Base-by-base conservation (phyloP, 495 filamentous ascomycete species). In the Xylaria curta region DNA sequence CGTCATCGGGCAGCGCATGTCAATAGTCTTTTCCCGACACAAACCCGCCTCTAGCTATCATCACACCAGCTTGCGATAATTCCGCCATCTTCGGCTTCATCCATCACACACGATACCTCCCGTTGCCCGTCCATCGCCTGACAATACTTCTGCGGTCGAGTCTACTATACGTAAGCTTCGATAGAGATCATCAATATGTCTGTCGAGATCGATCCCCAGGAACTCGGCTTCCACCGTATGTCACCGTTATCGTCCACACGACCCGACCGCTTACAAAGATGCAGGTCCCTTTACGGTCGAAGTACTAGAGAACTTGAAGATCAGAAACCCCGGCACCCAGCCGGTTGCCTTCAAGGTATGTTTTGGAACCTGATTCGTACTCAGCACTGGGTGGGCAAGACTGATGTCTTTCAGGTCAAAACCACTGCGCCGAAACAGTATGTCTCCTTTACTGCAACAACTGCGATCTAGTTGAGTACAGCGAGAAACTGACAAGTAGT, bases 361-460 rank as follows among this genome's bases (percentile, higher is more conserved):
- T 53, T 70, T 59, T 71, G 21, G 63, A 72, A 42, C 26, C 26
- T 10, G 46, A 36, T 68, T 62, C 26, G 24, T 59, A 46, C 26
- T 44, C 40, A 51, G 58, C 40, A 21, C 33, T 31, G 40, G 71
- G 40, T 56, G 53, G 56, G 69, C 67, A 70, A 74, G 26, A 17
- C 53, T 10, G 58, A 77, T 47, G 12, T 72, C 68, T 75, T 49
- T 12, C 28, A 98, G 95, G 96, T 99, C 79, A 99, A 99, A 90
- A 99, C 96, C 49, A 99, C 96, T 69, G 97, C 97, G 36, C 96
- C 97, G 7, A 98, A 99, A 83, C 95, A 98, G 95, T 99, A 93
- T 78, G 93, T 81, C 65, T 42, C 47, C 40, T 2, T 49, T 24
- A 51, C 51, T 24, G 40, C 40, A 10, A 28, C 72, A 40, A 63